Conservation (phyloP, 2,329 filamentous ascomycete species). For the Mycosphaerella sp. region DNA sequence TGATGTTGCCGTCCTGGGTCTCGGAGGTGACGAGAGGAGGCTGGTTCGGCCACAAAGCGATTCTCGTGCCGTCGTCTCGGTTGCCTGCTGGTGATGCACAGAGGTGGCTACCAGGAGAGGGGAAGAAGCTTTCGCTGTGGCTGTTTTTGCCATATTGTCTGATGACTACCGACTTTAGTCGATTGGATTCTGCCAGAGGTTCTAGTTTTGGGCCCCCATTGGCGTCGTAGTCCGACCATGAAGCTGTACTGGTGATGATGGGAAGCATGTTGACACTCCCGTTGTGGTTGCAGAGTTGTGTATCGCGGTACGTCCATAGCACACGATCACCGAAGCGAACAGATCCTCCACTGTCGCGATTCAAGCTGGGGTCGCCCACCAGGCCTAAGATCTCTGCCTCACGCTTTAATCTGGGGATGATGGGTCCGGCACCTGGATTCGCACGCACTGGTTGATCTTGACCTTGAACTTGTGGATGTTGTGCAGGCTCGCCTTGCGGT, state of each 20-base stretch:
- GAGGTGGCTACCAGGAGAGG: conserved; percentile 6
- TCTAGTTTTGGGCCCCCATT: conserved; percentile 15
- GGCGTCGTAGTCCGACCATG: conserved; percentile 16
- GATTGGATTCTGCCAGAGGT: conserved; percentile 1
- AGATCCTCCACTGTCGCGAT: conserved; percentile 18
- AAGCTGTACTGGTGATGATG: conserved; percentile 19
- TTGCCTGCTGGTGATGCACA: conserved; percentile 14
- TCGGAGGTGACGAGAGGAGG: conserved; percentile 15
- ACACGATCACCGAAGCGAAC: conserved; percentile 16
- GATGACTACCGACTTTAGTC: conserved; percentile 8
- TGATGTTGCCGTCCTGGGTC: conserved; percentile 10
- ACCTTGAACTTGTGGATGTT: background rate
- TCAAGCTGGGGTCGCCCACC: conserved; percentile 15
- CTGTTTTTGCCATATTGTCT: conserved; percentile 15
- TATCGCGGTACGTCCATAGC: conserved; percentile 20
- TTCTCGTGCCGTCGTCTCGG: conserved; percentile 13
- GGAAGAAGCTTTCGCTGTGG: conserved; percentile 17
- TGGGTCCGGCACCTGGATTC: conserved; percentile 7
- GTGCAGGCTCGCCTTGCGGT: background rate
- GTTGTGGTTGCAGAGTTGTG: conserved; percentile 14
- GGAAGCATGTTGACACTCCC: conserved; percentile 17
- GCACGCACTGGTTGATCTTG: conserved; percentile 7
- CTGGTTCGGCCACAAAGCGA: conserved; percentile 17
- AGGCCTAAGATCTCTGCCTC: conserved; percentile 14
- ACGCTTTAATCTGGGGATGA: conserved; percentile 15